These are phyloP conservation scores for Scheffersomyces lignosus DNA, from an alignment of 805 yeast genomes.

Conservation along the genomic window DNA sequence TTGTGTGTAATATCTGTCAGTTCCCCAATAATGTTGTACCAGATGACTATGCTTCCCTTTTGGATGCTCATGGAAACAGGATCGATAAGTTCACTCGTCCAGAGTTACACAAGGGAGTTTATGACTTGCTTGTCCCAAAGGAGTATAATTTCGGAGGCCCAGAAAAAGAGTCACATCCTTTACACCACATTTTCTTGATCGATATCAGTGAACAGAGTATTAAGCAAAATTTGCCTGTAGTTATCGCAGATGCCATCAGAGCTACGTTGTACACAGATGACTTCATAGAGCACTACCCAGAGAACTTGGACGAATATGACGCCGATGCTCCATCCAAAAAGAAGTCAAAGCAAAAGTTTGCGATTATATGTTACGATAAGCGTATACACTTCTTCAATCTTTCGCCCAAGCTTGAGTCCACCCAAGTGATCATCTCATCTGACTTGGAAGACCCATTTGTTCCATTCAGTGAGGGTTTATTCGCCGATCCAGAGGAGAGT, in stretches of 20 bases:
- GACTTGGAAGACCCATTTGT: conserved; percentile 79
- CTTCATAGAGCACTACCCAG: conserved; percentile 7
- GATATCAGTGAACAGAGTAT: conserved; percentile 65
- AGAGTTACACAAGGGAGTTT: conserved; percentile 79
- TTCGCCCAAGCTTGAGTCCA: conserved; percentile 51
- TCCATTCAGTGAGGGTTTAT: conserved; percentile 77
- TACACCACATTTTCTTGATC: conserved; percentile 71
- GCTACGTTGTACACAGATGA: conserved; percentile 45
- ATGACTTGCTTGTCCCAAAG: conserved; percentile 78
- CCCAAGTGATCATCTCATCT: conserved; percentile 59
- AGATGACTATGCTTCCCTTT: conserved; percentile 59
- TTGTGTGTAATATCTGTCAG: conserved; percentile 85
- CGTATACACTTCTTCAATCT: conserved; percentile 72
- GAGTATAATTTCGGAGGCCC: conserved; percentile 59
- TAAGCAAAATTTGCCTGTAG: conserved; percentile 57
- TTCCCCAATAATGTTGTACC: conserved; percentile 69
- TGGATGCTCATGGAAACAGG: conserved; percentile 62
- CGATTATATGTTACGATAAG: conserved; percentile 76
- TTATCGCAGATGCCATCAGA: conserved; percentile 71
- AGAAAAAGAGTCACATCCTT: conserved; percentile 32
- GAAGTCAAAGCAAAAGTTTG: conserved; percentile 44
- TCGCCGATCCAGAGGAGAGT: conserved; percentile 75
- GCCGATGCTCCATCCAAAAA: conserved; percentile 4
- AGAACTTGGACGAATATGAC: conserved; percentile 12
- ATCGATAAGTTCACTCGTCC: conserved; percentile 65